Percentiles rank a stretch among this genome's conserved stretches.
phyloP scores from a whole-genome alignment of 768 basidiomycete genomes.

The Panaeolus papilionaceus region DNA sequence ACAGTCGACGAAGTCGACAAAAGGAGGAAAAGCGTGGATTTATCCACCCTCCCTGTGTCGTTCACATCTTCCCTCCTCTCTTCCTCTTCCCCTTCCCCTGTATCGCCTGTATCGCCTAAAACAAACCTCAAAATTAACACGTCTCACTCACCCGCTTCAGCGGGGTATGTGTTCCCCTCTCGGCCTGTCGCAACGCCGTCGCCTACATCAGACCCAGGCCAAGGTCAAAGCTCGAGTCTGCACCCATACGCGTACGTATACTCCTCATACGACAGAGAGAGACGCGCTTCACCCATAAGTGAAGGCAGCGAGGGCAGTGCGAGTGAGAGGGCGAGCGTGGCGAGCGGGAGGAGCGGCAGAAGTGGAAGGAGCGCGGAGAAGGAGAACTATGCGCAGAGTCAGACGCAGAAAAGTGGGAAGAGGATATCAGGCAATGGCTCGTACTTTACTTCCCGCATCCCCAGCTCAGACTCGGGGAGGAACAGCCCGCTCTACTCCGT shows the following conservation, averaged over 20 bases:
- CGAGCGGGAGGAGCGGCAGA: no score
- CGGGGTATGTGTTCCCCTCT: background rate
- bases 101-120: background rate
- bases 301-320: background rate
- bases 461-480: background rate
- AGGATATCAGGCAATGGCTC: background rate
- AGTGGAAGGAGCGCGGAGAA: background rate
- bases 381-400: no score
- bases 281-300: background rate
- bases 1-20: conserved; percentile 72
- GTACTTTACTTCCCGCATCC: background rate
- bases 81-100: background rate
- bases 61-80: background rate
- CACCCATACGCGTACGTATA: background rate
- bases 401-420: background rate
- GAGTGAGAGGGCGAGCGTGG: background rate
- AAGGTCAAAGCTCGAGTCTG: background rate
- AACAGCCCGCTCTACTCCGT: background rate
- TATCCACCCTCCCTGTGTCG: conserved; percentile 14
- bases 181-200: background rate
- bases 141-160: background rate
- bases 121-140: background rate
- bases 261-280: background rate
- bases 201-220: background rate
- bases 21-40: conserved; percentile 54